Evolutionary conservation across 257 asterid genomes (phyloP).

Genomic region (Perilla frutescens): DNA sequence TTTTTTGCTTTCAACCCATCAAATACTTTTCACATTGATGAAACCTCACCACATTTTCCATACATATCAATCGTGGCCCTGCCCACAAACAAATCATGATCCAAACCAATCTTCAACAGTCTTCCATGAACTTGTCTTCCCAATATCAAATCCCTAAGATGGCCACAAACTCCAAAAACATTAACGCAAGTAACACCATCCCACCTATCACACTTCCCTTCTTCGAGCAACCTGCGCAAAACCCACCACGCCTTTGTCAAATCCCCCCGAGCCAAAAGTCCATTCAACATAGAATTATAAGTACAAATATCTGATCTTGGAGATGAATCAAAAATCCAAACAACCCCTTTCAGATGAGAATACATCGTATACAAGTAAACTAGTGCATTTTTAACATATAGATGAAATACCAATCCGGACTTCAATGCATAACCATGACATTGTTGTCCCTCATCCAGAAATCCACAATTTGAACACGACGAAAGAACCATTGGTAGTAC

Average conservation of each 20-base stretch:
- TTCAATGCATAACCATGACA: constrained; percentile 78
- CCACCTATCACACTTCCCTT: constrained; percentile 54
- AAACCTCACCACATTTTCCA: too few species aligned
- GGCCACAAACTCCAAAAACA: constrained; percentile 64
- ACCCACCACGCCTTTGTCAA: constrained; percentile 50
- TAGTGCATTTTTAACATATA: constrained; percentile 73
- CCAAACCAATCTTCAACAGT: too few species aligned
- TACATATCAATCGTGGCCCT: too few species aligned
- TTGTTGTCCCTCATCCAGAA: constrained; percentile 67
- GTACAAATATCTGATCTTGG: too few species aligned
- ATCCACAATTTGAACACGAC: constrained; percentile 59
- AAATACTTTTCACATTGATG: too few species aligned
- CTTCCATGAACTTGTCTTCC: too few species aligned
- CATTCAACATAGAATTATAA: too few species aligned
- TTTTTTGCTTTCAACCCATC: too few species aligned
- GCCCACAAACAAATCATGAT: too few species aligned
- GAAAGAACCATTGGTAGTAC: constrained; percentile 71
- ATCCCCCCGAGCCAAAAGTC: constrained; percentile 29
- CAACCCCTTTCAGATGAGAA: too few species aligned
- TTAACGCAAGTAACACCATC: constrained; percentile 66
- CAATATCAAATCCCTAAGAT: constrained; percentile 54
- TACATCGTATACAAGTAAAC: neutral
- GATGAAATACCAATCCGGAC: constrained; percentile 70
- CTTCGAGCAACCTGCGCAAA: constrained; percentile 52
- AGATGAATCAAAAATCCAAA: too few species aligned